Evolutionary conservation across 164 flowering plant species (phyloP).

Genomic region (Stephania yunnanensis): DNA sequence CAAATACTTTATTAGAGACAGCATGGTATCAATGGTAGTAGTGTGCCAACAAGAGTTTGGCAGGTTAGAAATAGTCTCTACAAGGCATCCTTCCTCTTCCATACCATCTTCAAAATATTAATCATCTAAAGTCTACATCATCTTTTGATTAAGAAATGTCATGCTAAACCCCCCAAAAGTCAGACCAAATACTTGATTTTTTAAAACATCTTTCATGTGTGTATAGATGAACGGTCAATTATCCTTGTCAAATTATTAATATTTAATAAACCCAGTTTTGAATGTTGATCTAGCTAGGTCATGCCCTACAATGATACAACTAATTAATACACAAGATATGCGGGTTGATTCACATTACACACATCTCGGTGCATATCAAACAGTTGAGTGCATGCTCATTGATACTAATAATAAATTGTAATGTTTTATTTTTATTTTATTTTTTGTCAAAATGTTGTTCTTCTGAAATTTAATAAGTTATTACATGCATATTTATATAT

Average conservation of each 20-base stretch:
- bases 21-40: neutral
- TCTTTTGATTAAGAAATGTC: neutral
- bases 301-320: too few species aligned
- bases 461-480: too few species aligned
- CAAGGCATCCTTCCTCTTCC: neutral
- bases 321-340: too few species aligned
- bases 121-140: neutral
- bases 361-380: too few species aligned
- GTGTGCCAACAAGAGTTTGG: neutral
- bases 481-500: neutral
- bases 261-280: neutral
- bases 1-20: neutral
- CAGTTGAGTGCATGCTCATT: too few species aligned
- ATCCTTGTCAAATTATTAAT: neutral
- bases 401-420: too few species aligned
- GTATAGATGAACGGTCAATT: neutral
- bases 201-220: neutral
- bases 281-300: too few species aligned
- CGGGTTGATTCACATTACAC: too few species aligned
- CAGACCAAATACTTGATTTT: neutral
- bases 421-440: too few species aligned
- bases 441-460: too few species aligned
- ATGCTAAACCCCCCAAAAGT: conserved; percentile 4
- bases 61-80: conserved; percentile 9
- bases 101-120: neutral